phyloP scores from a whole-genome alignment of 805 yeast species.

The Ogataea siamensis region DNA sequence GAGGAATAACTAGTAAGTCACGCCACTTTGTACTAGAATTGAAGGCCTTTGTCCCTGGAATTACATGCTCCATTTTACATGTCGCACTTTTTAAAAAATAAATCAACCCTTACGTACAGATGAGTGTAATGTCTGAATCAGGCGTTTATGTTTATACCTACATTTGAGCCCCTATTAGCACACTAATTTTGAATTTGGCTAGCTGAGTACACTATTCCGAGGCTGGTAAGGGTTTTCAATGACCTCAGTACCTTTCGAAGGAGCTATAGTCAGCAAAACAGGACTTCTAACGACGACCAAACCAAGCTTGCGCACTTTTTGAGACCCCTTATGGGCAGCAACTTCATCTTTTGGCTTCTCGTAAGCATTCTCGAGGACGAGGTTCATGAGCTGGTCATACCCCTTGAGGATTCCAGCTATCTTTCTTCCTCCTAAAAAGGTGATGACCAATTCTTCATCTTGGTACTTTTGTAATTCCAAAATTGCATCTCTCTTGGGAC shows the following conservation, averaged over 20 bases:
- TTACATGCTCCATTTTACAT: too few relatives aligned
- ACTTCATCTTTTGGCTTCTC: slow-evolving; percentile 69
- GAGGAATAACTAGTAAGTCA: too few relatives aligned
- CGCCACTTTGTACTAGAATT: too few relatives aligned
- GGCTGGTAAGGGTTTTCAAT: slow-evolving; percentile 65
- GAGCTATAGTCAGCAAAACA: slow-evolving; percentile 67
- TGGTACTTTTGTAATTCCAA: slow-evolving; percentile 74
- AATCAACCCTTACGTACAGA: too few relatives aligned
- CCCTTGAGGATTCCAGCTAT: slow-evolving; percentile 83
- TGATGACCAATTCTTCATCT: slow-evolving; percentile 70
- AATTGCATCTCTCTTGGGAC: slow-evolving; percentile 90
- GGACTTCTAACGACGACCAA: slow-evolving; percentile 87
- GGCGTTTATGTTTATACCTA: too few relatives aligned
- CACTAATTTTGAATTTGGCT: too few relatives aligned
- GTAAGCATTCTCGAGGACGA: slow-evolving; percentile 66
- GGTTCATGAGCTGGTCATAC: slow-evolving; percentile 75
- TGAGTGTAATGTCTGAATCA: too few relatives aligned
- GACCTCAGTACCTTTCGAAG: slow-evolving; percentile 66
- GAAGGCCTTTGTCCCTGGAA: too few relatives aligned
- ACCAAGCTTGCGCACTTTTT: slow-evolving; percentile 67
- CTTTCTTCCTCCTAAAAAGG: slow-evolving; percentile 78
- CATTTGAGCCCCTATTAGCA: too few relatives aligned
- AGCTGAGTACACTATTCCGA: not conserved
- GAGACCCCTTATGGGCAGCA: slow-evolving; percentile 50
- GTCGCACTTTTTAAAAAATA: too few relatives aligned